phyloP scores from a whole-genome alignment of 108 stramenopile genomes.

The Nitzschia palea region DNA sequence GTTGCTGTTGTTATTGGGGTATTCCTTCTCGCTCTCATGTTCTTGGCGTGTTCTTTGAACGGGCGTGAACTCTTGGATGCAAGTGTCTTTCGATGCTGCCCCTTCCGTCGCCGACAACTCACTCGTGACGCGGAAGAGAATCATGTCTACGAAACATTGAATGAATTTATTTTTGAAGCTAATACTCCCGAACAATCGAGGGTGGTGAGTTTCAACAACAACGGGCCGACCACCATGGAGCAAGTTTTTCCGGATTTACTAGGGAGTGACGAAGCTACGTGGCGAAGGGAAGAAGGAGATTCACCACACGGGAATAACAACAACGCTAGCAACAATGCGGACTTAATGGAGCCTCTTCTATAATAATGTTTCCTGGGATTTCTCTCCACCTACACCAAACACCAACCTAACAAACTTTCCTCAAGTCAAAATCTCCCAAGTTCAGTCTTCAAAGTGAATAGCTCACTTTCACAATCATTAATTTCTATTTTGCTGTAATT shows the following conservation, averaged over 20 bases:
- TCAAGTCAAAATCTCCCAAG: too few relatives aligned
- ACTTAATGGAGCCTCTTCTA: not conserved
- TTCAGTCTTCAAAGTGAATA: too few relatives aligned
- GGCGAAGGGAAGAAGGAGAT: not conserved
- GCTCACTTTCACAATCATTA: too few relatives aligned
- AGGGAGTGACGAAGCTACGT: not conserved
- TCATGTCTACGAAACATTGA: conserved; percentile 23
- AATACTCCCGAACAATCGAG: not conserved
- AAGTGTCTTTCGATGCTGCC: conserved; percentile 17
- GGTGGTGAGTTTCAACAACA: not conserved
- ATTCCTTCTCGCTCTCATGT: conserved; percentile 27
- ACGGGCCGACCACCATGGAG: conserved; percentile 18
- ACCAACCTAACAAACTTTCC: too few relatives aligned
- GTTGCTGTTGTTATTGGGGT: conserved; percentile 20
- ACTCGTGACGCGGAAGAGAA: not conserved
- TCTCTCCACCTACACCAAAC: too few relatives aligned
- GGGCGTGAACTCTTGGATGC: conserved; percentile 17
- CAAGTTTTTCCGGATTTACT: conserved; percentile 37
- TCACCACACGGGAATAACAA: not conserved
- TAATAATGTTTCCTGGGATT: too few relatives aligned
- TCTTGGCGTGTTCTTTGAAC: conserved; percentile 28
- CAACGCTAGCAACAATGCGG: not conserved
- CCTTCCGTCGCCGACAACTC: not conserved
- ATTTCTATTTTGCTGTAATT: too few relatives aligned
- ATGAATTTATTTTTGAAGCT: conserved; percentile 31